Conservation (phyloP, 2,329 filamentous ascomycete genomes). For the Rachicladosporium sp. region DNA sequence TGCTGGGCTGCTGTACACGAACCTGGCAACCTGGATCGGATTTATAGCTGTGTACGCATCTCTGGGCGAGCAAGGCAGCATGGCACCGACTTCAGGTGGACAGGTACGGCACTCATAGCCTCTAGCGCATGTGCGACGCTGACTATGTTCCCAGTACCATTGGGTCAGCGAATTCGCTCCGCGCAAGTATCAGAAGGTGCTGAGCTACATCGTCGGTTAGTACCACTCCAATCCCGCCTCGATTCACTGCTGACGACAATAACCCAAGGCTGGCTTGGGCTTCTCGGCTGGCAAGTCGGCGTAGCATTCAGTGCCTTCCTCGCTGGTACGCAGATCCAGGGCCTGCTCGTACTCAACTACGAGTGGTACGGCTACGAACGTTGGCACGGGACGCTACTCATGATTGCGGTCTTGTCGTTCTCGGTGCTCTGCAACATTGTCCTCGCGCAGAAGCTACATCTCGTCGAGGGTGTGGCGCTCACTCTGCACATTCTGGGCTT, state of each 20-base stretch:
- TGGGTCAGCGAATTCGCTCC: slow-evolving; percentile 33
- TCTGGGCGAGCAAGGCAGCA: slow-evolving; percentile 20
- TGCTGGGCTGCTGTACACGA: slow-evolving; percentile 21
- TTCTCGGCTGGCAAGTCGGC: slow-evolving; percentile 8
- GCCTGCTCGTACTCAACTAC: slow-evolving; percentile 16
- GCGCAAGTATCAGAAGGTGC: slow-evolving; percentile 27
- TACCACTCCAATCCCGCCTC: slow-evolving; percentile 24
- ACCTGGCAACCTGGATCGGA: slow-evolving; percentile 20
- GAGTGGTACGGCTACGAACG: slow-evolving; percentile 13
- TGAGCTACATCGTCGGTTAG: slow-evolving; percentile 36
- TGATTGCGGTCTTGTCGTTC: slow-evolving; percentile 26
- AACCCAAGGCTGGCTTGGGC: slow-evolving; percentile 28
- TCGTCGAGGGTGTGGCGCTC: slow-evolving; percentile 31
- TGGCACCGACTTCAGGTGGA: slow-evolving; percentile 21
- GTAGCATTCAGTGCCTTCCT: slow-evolving; percentile 4
- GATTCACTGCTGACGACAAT: slow-evolving; percentile 15
- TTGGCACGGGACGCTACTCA: slow-evolving; percentile 31
- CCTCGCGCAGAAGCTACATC: slow-evolving; percentile 30
- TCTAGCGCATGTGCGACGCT: no score
- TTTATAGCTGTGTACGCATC: slow-evolving; percentile 19
- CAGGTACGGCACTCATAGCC: background rate
- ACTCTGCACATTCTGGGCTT: slow-evolving; percentile 41
- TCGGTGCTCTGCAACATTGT: slow-evolving; percentile 36
- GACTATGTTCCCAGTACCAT: slow-evolving; percentile 11
- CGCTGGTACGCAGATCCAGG: slow-evolving; percentile 4